Evolutionary conservation across 345 rosid species (phyloP), one percentile per base, ranked within the genome.

Genomic region (Populus alba): DNA sequence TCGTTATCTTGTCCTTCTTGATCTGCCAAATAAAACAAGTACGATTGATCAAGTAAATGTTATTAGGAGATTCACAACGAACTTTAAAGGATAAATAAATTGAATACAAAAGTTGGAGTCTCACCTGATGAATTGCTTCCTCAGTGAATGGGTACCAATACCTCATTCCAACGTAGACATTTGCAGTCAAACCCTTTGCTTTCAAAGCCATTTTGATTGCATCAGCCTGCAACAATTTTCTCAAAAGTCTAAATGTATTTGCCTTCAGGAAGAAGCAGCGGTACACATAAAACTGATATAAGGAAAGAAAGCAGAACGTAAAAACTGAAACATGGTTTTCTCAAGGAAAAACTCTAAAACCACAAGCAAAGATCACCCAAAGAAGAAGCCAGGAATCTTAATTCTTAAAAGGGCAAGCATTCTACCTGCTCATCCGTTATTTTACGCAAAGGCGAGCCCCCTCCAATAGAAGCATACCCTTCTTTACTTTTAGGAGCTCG

Each of bases 381-480:
- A 47, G 18, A 57, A 20, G 65, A 53, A 38, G 65, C 65, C 63
- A 43, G 9, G 33, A 8, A 66, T 37, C 33, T 38, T 47, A 68
- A 10, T 62, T 35, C 45, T 62, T 38, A 68, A 66, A 2, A 11
- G 75, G 13, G 63, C 25, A 62, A 37, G 66, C 3, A 23, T 37
- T 76, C 41, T 69, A 89, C 96, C 90, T 92, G 97, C 82, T 92
- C 97, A 83, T 90, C 88, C 1, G 98, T 96, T 73, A 94, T 91
- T 81, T 87, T 92, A 76, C 97, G 92, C 86, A 92, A 63, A 65
- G 97, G 98, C 29, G 97, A 96, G 72, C 98, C 94, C 47, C 99
- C 99, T 55, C 99, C 99, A 55, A 96, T 94, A 68, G 97, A 87
- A 84, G 99, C 99, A 90, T 96, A 96, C 71, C 97, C 99, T 87